phyloP scores from a whole-genome alignment of 202 grass and related monocot genomes.

The Schoenoplectus triqueter region DNA sequence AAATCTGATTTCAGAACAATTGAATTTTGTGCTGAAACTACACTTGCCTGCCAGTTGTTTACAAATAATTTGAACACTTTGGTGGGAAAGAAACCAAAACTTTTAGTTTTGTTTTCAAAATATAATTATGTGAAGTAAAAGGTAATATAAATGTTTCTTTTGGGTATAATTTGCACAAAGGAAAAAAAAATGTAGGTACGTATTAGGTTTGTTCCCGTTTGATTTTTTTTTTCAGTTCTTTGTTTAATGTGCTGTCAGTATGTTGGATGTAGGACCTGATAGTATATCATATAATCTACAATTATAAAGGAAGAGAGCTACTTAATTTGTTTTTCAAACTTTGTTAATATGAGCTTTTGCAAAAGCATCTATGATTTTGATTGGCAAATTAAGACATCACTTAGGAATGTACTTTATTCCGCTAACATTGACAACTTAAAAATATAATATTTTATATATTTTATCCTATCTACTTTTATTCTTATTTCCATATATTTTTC shows the following conservation, averaged over 20 bases:
- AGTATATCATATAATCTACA: not conserved
- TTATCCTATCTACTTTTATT: not conserved
- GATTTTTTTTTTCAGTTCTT: no score
- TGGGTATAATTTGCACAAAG: not conserved
- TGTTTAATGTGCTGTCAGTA: not conserved
- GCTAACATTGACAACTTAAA: not conserved
- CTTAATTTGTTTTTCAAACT: not conserved
- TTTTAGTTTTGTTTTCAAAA: not conserved
- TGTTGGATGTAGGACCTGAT: not conserved
- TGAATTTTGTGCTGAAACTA: not conserved
- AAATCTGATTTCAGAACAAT: not conserved
- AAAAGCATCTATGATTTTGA: slow-evolving; percentile 3
- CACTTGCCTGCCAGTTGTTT: not conserved
- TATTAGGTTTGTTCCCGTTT: no score
- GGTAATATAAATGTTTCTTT: not conserved
- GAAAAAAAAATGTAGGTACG: not conserved
- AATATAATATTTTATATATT: not conserved
- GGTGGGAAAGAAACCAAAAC: not conserved
- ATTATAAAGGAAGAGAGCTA: not conserved
- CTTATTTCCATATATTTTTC: not conserved
- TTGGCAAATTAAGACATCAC: not conserved
- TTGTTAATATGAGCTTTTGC: not conserved
- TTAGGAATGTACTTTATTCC: not conserved
- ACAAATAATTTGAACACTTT: not conserved
- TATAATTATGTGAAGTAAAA: not conserved